Base-by-base conservation (phyloP, 2,329 filamentous ascomycete species). In the Malbranchea cinnamomea region DNA sequence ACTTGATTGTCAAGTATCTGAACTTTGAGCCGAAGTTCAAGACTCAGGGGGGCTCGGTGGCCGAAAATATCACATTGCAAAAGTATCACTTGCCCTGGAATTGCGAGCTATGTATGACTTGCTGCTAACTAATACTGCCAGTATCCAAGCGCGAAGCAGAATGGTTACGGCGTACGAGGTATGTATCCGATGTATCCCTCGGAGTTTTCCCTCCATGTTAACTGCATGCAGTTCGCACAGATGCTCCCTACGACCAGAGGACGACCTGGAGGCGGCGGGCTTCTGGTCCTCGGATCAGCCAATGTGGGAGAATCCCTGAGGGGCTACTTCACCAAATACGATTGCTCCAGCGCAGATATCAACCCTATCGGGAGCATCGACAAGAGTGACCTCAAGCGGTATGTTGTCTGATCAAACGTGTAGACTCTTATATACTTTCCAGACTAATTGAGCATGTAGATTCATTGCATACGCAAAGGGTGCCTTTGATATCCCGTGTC, bases 331-430 rank as follows among this genome's bases (percentile, higher is more conserved):
- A 79, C 74, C 4, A 79, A 79, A 53, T 78, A 79, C 43, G 74
- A 79, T 39, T 60, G 57, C 33, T 60, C 52, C 1, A 62, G 56
- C 3, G 65, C 59, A 0, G 65, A 69, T 37, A 60, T 74, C 43
- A 74, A 78, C 41, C 76, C 43, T n/a, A 50, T 52, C 18, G 52
- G 59, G 23, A 48, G 50, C 14, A 68, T 72, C 29, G 62, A 59
- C 31, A 82, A 81, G 49, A 67, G 58, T 2, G 78, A 83, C 41
- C 55, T 80, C 2, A 79, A 77, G 49, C n/a, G n/a, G n/a, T n/a
- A n/a, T n/a, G n/a, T n/a, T n/a, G n/a, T n/a, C 50, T 22, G 7
- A n/a, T 22, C n/a, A 22, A 7, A 7, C 20, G 20, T 11, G 7
- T 22, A 7, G 20, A n/a, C 20, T 22, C 20, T 22, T 7, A n/a